Conservation (phyloP, 768 basidiomycete species). For the Amanita rubescens region DNA sequence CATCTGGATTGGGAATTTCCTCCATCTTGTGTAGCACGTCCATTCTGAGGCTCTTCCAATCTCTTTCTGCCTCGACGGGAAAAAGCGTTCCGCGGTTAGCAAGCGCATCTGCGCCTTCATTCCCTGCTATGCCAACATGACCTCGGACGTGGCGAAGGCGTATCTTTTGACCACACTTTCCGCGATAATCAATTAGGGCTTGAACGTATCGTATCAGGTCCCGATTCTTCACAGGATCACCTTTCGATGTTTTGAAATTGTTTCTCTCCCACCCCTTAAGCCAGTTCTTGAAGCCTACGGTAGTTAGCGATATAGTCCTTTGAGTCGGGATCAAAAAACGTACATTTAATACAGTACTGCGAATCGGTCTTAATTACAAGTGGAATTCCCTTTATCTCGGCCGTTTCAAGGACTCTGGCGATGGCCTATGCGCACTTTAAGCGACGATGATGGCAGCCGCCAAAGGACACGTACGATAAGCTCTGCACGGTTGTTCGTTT, state of each 20-base stretch:
- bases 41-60: conserved; percentile 44
- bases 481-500: conserved; percentile 88
- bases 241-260: conserved; percentile 38
- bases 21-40: conserved; percentile 6
- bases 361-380: conserved; percentile 85
- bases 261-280: conserved; percentile 57
- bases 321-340: conserved; percentile 10
- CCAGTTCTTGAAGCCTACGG: conserved; percentile 62
- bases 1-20: background rate
- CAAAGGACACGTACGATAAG: conserved; percentile 52
- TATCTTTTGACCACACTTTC: conserved; percentile 44
- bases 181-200: conserved; percentile 51
- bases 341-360: conserved; percentile 75
- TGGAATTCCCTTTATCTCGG: conserved; percentile 44
- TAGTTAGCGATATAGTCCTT: background rate
- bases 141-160: conserved; percentile 68
- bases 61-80: conserved; percentile 37
- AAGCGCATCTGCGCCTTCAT: conserved; percentile 78
- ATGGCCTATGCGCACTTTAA: conserved; percentile 54
- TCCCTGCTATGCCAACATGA: conserved; percentile 71
- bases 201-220: conserved; percentile 65
- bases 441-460: background rate
- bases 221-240: conserved; percentile 63
- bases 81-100: conserved; percentile 52
- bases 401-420: conserved; percentile 69